These are phyloP conservation scores for Voacanga thouarsii DNA, from an alignment of 257 asterid genomes.

Conservation along the genomic window DNA sequence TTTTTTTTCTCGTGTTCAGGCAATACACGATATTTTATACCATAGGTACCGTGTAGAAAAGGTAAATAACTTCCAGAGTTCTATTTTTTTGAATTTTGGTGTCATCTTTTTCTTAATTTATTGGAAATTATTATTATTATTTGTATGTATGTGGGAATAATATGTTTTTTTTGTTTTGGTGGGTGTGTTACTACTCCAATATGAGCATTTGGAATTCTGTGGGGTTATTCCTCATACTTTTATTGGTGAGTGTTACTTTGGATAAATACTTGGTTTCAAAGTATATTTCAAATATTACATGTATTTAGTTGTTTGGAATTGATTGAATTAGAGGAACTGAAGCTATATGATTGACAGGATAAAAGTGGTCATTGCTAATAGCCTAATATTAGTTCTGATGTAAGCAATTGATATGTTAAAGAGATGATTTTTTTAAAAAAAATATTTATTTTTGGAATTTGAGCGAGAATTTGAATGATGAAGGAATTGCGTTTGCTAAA, in stretches of 20 bases:
- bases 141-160: background rate
- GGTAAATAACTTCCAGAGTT: slow-evolving; percentile 36
- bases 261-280: background rate
- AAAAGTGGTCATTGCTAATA: background rate
- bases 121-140: background rate
- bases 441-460: background rate
- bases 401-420: background rate
- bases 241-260: slow-evolving; percentile 48
- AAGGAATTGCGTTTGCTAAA: background rate
- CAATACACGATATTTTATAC: slow-evolving; percentile 87
- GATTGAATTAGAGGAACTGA: background rate
- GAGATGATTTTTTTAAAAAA: background rate
- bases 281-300: background rate
- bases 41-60: slow-evolving; percentile 62
- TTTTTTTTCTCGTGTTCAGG: slow-evolving; percentile 41
- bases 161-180: slow-evolving; percentile 4
- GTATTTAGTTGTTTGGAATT: background rate
- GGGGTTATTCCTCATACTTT: slow-evolving; percentile 98
- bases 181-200: slow-evolving; percentile 40
- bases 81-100: slow-evolving; percentile 12
- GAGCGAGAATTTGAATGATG: background rate
- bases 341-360: background rate
- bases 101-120: background rate
- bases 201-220: slow-evolving; percentile 94
- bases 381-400: background rate